These are phyloP conservation scores for Lumnitzera littorea DNA, from an alignment of 345 rosid genomes.

Conservation along the genomic window DNA sequence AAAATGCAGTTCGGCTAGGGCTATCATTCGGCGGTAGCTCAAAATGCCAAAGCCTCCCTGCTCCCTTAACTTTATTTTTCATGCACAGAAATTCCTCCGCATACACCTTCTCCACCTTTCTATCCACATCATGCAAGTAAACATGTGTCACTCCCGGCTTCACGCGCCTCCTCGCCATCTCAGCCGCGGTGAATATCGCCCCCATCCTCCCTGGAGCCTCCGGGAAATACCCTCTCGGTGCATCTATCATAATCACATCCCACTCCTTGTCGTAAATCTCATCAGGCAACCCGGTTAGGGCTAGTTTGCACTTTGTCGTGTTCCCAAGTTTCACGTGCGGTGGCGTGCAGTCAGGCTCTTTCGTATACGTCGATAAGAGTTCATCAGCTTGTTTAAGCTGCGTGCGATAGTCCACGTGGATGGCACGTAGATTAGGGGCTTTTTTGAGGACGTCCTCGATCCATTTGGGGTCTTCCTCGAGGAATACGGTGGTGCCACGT, in stretches of 20 bases:
- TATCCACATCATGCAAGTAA: slow-evolving; percentile 44
- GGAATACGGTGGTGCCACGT: slow-evolving; percentile 42
- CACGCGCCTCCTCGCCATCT: slow-evolving; percentile 40
- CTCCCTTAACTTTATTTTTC: slow-evolving; percentile 33
- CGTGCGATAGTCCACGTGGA: slow-evolving; percentile 34
- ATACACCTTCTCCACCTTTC: slow-evolving; percentile 47
- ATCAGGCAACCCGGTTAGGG: slow-evolving; percentile 32
- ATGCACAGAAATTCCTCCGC: slow-evolving; percentile 45
- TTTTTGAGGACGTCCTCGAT: slow-evolving; percentile 18
- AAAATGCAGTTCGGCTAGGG: background rate
- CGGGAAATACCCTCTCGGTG: slow-evolving; percentile 42
- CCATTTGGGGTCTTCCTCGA: slow-evolving; percentile 48
- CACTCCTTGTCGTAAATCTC: slow-evolving; percentile 48
- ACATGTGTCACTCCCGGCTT: slow-evolving; percentile 46
- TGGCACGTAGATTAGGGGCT: slow-evolving; percentile 25
- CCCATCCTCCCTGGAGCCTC: slow-evolving; percentile 66
- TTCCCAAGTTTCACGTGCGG: slow-evolving; percentile 20
- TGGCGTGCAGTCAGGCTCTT: slow-evolving; percentile 30
- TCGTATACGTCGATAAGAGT: slow-evolving; percentile 23
- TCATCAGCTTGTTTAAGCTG: slow-evolving; percentile 37
- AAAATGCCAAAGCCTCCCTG: slow-evolving; percentile 45
- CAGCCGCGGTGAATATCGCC: slow-evolving; percentile 50
- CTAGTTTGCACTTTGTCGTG: slow-evolving; percentile 27
- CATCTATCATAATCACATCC: slow-evolving; percentile 56
- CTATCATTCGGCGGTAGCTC: slow-evolving; percentile 25